These are phyloP conservation scores for Suillus clintonianus DNA, from an alignment of 768 basidiomycete species.

Conservation along the genomic window DNA sequence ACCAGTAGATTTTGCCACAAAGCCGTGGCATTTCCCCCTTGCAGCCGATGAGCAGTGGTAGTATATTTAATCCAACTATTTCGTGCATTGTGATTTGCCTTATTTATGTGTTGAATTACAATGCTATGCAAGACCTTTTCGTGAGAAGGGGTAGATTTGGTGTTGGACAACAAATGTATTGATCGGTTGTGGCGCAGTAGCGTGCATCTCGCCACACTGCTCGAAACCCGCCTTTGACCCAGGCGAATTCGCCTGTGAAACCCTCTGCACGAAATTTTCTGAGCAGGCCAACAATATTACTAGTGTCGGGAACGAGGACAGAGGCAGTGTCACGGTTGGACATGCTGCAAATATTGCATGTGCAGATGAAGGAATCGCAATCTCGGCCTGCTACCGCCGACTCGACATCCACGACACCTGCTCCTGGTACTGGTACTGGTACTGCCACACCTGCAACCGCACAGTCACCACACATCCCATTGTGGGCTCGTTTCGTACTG, in stretches of 20 bases:
- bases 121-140: no score
- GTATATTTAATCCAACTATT: no score
- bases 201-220: slow-evolving; percentile 58
- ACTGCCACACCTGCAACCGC: fast-evolving
- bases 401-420: neutral
- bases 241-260: slow-evolving; percentile 64
- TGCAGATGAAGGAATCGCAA: slow-evolving; percentile 38
- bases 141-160: no score
- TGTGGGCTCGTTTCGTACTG: neutral
- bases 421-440: neutral
- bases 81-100: no score
- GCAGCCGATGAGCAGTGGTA: no score
- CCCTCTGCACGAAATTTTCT: slow-evolving; percentile 71
- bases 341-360: slow-evolving; percentile 63
- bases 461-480: neutral
- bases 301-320: slow-evolving; percentile 53
- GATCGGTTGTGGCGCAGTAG: slow-evolving; percentile 53
- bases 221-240: slow-evolving; percentile 84
- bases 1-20: no score
- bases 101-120: no score
- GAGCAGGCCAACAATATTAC: slow-evolving; percentile 72
- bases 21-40: no score
- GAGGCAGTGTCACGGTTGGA: slow-evolving; percentile 76
- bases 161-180: no score
- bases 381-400: neutral